Evolutionary conservation across 129 eudicot species (phyloP), one percentile per base, ranked within the genome.

Genomic region (Escallonia rubra): DNA sequence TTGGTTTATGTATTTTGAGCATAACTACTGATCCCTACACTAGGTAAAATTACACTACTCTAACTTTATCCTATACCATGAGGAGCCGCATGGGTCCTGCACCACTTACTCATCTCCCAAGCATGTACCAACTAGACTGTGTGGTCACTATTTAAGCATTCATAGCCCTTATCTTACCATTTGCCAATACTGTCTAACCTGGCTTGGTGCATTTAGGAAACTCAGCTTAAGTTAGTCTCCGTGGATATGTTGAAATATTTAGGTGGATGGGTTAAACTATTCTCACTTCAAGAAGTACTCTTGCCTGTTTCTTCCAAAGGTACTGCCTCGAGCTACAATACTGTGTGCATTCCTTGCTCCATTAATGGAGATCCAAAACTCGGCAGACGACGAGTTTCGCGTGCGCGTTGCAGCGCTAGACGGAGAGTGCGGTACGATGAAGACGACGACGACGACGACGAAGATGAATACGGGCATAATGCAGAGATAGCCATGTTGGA

Each of bases 401-500:
- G 62, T 63, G 40, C 34, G 0, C 62, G 10, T 6, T 73, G 82
- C 64, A 12, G 65, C 10, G 90, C 90, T 23, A 79, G 97, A 53
- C 58, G 90, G 34, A 78, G 90, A 79, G 64, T 76, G n/a, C 58
- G 79, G 67, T 81, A 72, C 15, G 83, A 75, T 5, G 78, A 76
- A 8, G 87, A 65, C 0, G 85, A 66, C 0, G 84, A 66, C 2
- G n/a, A n/a, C 34, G 34, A 23, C 34, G 34, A 23, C 1, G 90
- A 78, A 4, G 79, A 80, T 34, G 90, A 78, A 41, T 61, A 70
- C 10, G 90, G 86, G 13, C 63, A 87, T 68, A 87, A 87, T 53
- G 88, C 72, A 64, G 97, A 85, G 60, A 74, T 87, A 57, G 82
- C 81, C 5, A 65, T 83, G 84, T 57, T 91, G 76, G 97, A 91